phyloP scores from a whole-genome alignment of 495 filamentous ascomycete genomes.

The Zalerion maritima region DNA sequence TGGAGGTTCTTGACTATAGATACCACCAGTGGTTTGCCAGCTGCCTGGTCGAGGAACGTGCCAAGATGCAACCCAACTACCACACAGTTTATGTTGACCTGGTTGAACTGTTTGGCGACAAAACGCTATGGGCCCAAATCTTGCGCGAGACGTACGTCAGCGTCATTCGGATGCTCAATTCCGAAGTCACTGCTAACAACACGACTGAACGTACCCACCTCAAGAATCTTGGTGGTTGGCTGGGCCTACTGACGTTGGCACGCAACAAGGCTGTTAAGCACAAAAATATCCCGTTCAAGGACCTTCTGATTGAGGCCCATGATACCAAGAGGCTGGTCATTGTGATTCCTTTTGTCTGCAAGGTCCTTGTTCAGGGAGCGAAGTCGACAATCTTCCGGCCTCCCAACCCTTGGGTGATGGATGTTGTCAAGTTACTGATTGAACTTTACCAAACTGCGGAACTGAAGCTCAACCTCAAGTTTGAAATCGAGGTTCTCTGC shows the following conservation, averaged over 20 bases:
- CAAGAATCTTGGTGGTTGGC: conserved; percentile 84
- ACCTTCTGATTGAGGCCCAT: conserved; percentile 80
- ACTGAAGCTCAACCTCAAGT: conserved; percentile 87
- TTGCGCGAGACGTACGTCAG: conserved; percentile 86
- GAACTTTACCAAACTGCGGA: conserved; percentile 90
- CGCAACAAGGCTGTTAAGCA: conserved; percentile 92
- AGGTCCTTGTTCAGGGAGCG: conserved; percentile 72
- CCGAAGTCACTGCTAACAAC: conserved; percentile 66
- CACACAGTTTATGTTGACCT: conserved; percentile 85
- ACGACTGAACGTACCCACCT: conserved; percentile 70
- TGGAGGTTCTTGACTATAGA: conserved; percentile 57
- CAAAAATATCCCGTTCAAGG: conserved; percentile 92
- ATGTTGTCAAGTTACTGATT: conserved; percentile 72
- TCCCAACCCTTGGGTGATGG: conserved; percentile 95
- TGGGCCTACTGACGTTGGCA: conserved; percentile 85
- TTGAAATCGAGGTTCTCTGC: conserved; percentile 95
- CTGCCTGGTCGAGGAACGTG: conserved; percentile 91
- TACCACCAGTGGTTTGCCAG: conserved; percentile 93
- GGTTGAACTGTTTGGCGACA: conserved; percentile 66
- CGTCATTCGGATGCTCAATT: conserved; percentile 71
- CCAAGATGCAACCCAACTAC: conserved; percentile 92
- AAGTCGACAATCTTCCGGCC: conserved; percentile 81
- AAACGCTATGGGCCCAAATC: conserved; percentile 69
- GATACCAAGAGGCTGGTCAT: conserved; percentile 79
- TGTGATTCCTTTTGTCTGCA: conserved; percentile 93